Percentiles rank a stretch among this genome's conserved stretches.
Evolutionary conservation across 257 asterid genomes (phyloP).

Genomic region (Solanum ossicruentum): DNA sequence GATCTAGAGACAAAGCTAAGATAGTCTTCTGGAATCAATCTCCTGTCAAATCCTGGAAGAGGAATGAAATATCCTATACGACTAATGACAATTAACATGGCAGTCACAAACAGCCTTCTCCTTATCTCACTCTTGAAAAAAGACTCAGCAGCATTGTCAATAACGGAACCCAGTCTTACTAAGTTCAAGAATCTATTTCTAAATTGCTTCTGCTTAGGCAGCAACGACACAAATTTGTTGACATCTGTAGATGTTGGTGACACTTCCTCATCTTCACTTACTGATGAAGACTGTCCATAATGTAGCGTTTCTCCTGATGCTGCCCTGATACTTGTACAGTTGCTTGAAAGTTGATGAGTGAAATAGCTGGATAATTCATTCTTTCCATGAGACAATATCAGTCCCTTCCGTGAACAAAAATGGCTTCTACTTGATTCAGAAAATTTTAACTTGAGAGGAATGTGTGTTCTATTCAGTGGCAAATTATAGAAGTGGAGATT

Average conservation of each 20-base stretch:
- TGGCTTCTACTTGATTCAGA: slow-evolving; percentile 17
- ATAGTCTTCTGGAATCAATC: slow-evolving; percentile 82
- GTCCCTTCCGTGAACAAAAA: slow-evolving; percentile 11
- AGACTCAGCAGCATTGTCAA: slow-evolving; percentile 64
- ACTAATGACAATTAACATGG: slow-evolving; percentile 55
- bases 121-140: slow-evolving; percentile 98
- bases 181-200: slow-evolving; percentile 67
- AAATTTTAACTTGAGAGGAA: slow-evolving; percentile 11
- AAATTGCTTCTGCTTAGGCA: slow-evolving; percentile 29
- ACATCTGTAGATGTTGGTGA: slow-evolving; percentile 3
- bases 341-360: slow-evolving; percentile 7
- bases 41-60: slow-evolving; percentile 88
- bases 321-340: slow-evolving; percentile 20
- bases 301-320: slow-evolving; percentile 39
- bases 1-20: slow-evolving; percentile 83
- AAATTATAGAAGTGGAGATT: slow-evolving; percentile 6
- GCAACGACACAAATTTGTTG: slow-evolving; percentile 6
- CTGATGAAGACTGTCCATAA: slow-evolving; percentile 25
- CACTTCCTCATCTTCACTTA: slow-evolving; percentile 16
- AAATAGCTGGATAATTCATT: slow-evolving; percentile 5
- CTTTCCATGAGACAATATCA: slow-evolving; percentile 5
- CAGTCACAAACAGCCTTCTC: slow-evolving; percentile 84
- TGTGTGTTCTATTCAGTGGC: slow-evolving; percentile 8
- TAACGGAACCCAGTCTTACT: slow-evolving; percentile 57
- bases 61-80: slow-evolving; percentile 92